A percentile compares a stretch with the other conserved stretches of the same genome.
These are phyloP conservation scores for Carallia pectinifolia DNA, from an alignment of 345 rosid genomes.

Conservation along the genomic window DNA sequence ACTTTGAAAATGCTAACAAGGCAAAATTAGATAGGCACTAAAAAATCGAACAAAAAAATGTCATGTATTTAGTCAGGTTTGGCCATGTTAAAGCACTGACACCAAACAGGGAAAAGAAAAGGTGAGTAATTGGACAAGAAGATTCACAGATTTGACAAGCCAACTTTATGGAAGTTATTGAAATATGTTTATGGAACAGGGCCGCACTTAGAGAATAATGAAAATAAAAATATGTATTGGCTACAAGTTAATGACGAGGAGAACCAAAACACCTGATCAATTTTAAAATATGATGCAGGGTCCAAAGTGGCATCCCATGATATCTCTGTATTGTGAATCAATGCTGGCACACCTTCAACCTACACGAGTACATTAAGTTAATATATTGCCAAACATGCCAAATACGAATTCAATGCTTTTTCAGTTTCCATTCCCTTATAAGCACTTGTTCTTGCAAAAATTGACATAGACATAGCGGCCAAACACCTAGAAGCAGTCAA, in stretches of 20 bases:
- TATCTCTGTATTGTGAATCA: constrained; percentile 89
- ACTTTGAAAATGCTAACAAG: constrained; percentile 9
- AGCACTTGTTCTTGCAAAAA: constrained; percentile 1
- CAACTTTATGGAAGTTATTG: constrained; percentile 6
- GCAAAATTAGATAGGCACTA: constrained; percentile 1
- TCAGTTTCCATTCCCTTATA: constrained; percentile 1
- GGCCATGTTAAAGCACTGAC: constrained; percentile 5
- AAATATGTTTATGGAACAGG: not conserved
- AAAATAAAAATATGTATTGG: not conserved
- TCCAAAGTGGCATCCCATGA: constrained; percentile 98
- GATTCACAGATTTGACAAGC: not conserved
- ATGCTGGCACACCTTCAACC: constrained; percentile 88
- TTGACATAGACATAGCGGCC: not conserved
- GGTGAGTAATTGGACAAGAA: not conserved
- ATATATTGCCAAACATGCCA: not conserved
- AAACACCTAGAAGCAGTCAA: not conserved
- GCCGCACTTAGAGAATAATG: not conserved
- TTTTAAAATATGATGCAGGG: constrained; percentile 71
- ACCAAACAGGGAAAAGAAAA: not conserved
- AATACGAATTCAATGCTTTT: not conserved
- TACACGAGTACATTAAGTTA: constrained; percentile 30
- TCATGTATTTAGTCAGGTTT: constrained; percentile 3
- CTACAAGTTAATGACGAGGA: constrained; percentile 8
- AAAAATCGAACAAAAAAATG: not conserved
- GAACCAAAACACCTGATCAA: constrained; percentile 70